Base-by-base conservation (phyloP, 2,329 filamentous ascomycete species). In the Claviceps maximensis region DNA sequence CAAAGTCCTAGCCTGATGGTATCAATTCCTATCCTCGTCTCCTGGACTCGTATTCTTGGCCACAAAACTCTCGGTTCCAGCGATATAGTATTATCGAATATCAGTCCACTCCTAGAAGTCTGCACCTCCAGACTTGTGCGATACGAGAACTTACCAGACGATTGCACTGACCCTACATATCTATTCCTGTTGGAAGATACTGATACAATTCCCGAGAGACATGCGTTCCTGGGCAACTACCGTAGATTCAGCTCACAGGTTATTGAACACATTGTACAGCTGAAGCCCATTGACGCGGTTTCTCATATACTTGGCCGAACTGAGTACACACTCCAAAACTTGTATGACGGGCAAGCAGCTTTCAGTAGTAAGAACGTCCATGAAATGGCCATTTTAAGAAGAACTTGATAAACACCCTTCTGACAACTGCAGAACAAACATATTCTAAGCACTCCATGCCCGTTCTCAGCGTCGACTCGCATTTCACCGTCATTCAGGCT, bases 211-310 rank as follows among this genome's bases (percentile, higher is more conserved):
- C 93, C 93, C 0, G 93, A 98, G 65, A 80, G 89, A 25, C 93
- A 98, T 69, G 89, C 89, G 1, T 98, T 98, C 65, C 77, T 97
- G 12, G 89, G 91, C 4, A 97, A 98, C 63, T 98, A 98, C 67
- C 79, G 93, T 41, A 80, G 93, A 55, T 97, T 95, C 63, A 93
- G 89, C 65, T 83, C 84, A 3, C 84, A 87, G 55, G 80, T 96
- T 27, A 89, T 98, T 53, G 91, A 97, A 68, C 79, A 79, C 17
- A 88, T 97, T 57, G 89, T 94, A 23, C 79, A 87, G 58, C 79
- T 87, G 59, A 86, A 88, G 60, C 82, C 90, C 2, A 80, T 86
- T 50, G 90, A 96, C 56, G 91, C 91, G 0, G 83, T 97, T 58
- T 80, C 83, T 42, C 87, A 96, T 67, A 90, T 97, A 50, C 77